A percentile compares a stretch with the other conserved stretches of the same genome.
Evolutionary conservation across 805 yeast genomes (phyloP).

Genomic region (Yamadazyma laniorum): DNA sequence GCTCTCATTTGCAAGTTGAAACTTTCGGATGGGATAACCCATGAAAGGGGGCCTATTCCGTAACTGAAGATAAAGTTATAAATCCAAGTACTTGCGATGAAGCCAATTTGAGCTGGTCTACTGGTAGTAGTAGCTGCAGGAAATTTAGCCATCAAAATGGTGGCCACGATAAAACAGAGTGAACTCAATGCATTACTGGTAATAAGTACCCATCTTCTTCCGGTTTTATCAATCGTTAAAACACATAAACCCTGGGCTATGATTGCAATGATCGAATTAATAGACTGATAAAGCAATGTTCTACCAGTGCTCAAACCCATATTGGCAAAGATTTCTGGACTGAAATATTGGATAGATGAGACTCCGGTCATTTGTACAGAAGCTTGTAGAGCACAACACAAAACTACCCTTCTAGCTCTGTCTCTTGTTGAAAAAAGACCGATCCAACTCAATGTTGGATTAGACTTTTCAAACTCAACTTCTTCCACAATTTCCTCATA

Average conservation of each 20-base stretch:
- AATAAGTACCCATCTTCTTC: conserved; percentile 37
- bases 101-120: conserved; percentile 37
- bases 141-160: conserved; percentile 17
- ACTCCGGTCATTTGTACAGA: conserved; percentile 32
- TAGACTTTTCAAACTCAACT: conserved; percentile 14
- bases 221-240: conserved; percentile 33
- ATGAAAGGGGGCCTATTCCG: conserved; percentile 36
- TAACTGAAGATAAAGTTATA: conserved; percentile 33
- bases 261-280: conserved; percentile 34
- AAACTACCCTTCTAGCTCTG: conserved; percentile 22
- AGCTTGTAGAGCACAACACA: conserved; percentile 19
- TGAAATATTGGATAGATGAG: conserved; percentile 34
- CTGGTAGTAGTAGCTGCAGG: conserved; percentile 19
- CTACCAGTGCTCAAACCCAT: conserved; percentile 24
- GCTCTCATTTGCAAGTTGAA: conserved; percentile 41
- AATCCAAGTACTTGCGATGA: conserved; percentile 24
- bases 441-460: conserved; percentile 13
- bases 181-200: conserved; percentile 31
- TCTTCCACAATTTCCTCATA: conserved; percentile 17
- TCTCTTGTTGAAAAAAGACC: conserved; percentile 18
- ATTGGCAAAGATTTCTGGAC: conserved; percentile 30
- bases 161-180: conserved; percentile 26
- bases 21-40: conserved; percentile 40
- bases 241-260: conserved; percentile 34
- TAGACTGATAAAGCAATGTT: conserved; percentile 27